Evolutionary conservation across 1,284 basidiomycete genomes (phyloP).

Genomic region (Meira miltonrushii): DNA sequence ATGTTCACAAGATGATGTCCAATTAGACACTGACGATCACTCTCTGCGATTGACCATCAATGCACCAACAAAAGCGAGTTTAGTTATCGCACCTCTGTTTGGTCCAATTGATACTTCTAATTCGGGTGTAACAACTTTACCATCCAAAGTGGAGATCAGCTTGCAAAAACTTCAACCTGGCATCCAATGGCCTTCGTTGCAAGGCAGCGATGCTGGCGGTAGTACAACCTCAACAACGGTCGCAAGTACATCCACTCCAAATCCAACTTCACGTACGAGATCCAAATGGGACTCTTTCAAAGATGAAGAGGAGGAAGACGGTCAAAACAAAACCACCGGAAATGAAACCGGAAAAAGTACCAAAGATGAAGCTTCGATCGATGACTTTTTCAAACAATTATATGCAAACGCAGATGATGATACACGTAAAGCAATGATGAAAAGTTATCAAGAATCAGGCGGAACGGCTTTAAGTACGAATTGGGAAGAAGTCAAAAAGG

Average conservation of each 20-base stretch:
- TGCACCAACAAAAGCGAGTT: background rate
- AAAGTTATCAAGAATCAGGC: slow-evolving; percentile 46
- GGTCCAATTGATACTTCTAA: slow-evolving; percentile 18
- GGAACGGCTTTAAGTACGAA: slow-evolving; percentile 48
- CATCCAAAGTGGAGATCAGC: slow-evolving; percentile 41
- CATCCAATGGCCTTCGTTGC: slow-evolving; percentile 25
- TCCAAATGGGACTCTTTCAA: slow-evolving; percentile 22
- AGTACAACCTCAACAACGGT: background rate
- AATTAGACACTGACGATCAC: slow-evolving; percentile 14
- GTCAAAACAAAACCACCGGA: too few species aligned
- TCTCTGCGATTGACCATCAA: background rate
- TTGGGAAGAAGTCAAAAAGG: slow-evolving; percentile 45
- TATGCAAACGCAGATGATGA: slow-evolving; percentile 48
- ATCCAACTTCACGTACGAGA: slow-evolving; percentile 16
- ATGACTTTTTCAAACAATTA: slow-evolving; percentile 48
- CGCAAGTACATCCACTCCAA: background rate
- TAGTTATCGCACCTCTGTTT: slow-evolving; percentile 27
- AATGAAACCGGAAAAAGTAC: too few species aligned
- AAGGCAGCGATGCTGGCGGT: background rate
- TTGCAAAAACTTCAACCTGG: slow-evolving; percentile 30
- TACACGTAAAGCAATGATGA: slow-evolving; percentile 49
- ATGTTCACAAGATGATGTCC: slow-evolving; percentile 23
- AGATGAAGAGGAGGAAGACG: slow-evolving; percentile 8
- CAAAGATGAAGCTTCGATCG: slow-evolving; percentile 32
- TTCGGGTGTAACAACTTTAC: slow-evolving; percentile 26